Evolutionary conservation across 192 early-diverging fungal genomes (phyloP).

Genomic region (Linnemannia elongata): DNA sequence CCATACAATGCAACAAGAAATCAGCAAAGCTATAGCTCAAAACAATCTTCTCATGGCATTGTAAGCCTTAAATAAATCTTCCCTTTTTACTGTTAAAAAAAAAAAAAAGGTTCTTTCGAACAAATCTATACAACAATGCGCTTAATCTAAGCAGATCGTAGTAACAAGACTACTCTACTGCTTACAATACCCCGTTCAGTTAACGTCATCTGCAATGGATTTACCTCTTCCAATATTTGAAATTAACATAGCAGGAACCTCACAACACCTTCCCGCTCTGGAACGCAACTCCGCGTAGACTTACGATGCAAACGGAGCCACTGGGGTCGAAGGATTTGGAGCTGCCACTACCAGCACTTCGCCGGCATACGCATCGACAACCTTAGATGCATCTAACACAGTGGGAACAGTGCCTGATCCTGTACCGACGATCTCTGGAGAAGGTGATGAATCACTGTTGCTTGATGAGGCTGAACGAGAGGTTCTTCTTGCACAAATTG

Average conservation of each 20-base stretch:
- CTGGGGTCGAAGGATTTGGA: slow-evolving; percentile 15
- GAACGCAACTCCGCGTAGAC: no score
- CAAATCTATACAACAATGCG: neutral
- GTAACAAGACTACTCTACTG: neutral
- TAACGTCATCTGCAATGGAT: no score
- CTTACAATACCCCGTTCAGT: no score
- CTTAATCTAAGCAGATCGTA: neutral
- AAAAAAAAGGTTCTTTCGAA: no score
- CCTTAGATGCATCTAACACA: slow-evolving; percentile 20
- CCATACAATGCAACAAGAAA: no score
- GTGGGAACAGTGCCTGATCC: slow-evolving; percentile 13
- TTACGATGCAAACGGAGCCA: slow-evolving; percentile 12
- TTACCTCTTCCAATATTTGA: no score
- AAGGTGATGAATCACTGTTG: slow-evolving; percentile 23
- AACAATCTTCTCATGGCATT: no score
- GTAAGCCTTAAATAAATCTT: no score
- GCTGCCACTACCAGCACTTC: slow-evolving; percentile 13
- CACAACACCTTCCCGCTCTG: no score
- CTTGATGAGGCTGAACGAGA: slow-evolving; percentile 22
- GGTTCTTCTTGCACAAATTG: slow-evolving; percentile 25
- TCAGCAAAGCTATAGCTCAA: no score
- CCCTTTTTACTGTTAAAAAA: no score
- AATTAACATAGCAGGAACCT: no score
- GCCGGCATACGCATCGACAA: slow-evolving; percentile 21
- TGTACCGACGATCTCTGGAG: slow-evolving; percentile 17